A percentile compares a stretch with the other conserved stretches of the same genome.
These are phyloP conservation scores for Ambrosia hybrid DNA, from an alignment of 140 eudicot genomes.

Conservation along the genomic window DNA sequence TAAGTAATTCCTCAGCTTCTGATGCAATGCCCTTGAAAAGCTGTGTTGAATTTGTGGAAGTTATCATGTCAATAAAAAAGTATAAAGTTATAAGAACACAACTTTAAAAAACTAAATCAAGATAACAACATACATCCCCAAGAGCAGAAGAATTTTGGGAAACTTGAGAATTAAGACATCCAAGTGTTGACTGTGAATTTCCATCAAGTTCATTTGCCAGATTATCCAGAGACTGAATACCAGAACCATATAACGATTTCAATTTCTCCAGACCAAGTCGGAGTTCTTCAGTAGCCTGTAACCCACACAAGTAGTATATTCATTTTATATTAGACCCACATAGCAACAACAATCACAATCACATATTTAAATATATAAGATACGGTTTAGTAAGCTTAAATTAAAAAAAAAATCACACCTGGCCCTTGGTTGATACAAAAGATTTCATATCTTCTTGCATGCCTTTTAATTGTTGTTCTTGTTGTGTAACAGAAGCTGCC, in stretches of 20 bases:
- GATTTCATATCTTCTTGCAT: slow-evolving; percentile 98
- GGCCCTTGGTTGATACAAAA: slow-evolving; percentile 81
- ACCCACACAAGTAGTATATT: background rate
- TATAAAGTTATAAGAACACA: slow-evolving; percentile 8
- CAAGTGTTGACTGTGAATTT: slow-evolving; percentile 68
- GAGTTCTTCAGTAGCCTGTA: slow-evolving; percentile 85
- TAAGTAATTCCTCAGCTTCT: slow-evolving; percentile 78
- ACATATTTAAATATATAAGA: slow-evolving; percentile 11
- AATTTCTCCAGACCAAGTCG: slow-evolving; percentile 51
- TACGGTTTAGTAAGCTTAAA: background rate
- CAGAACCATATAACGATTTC: slow-evolving; percentile 75
- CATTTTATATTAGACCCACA: background rate
- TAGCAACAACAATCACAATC: slow-evolving; percentile 1
- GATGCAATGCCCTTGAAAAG: slow-evolving; percentile 81
- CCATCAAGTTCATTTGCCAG: slow-evolving; percentile 75
- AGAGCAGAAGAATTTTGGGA: slow-evolving; percentile 76
- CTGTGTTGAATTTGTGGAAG: slow-evolving; percentile 39
- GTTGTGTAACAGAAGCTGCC: slow-evolving; percentile 83
- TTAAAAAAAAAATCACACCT: slow-evolving; percentile 46
- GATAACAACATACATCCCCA: slow-evolving; percentile 53
- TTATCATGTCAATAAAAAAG: slow-evolving; percentile 23
- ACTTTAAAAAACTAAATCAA: slow-evolving; percentile 5
- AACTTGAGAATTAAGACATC: slow-evolving; percentile 68
- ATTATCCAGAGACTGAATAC: slow-evolving; percentile 68
- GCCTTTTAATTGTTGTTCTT: slow-evolving; percentile 80